Conservation (phyloP, 768 basidiomycete genomes). For the Psilocybe subaeruginosa region DNA sequence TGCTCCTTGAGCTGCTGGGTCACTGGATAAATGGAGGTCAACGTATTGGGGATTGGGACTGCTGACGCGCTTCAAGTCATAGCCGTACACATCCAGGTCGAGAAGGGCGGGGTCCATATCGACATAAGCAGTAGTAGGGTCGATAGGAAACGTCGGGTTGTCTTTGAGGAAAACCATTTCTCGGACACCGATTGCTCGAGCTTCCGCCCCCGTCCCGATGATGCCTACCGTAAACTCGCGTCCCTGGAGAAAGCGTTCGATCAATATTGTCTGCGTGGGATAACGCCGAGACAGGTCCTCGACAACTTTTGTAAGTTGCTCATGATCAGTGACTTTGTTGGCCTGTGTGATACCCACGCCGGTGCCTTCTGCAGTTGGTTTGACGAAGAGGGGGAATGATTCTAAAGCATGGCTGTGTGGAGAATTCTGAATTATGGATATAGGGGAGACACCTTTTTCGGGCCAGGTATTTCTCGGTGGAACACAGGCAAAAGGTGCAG, state of each 20-base stretch:
- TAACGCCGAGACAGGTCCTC: constrained; percentile 18
- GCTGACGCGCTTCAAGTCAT: constrained; percentile 11
- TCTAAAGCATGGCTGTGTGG: constrained; percentile 17
- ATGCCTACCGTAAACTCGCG: constrained; percentile 29
- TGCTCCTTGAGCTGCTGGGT: constrained; percentile 12
- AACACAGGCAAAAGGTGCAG: constrained; percentile 24
- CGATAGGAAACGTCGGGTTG: constrained; percentile 13
- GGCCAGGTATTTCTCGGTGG: constrained; percentile 19
- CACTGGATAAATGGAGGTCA: constrained; percentile 13
- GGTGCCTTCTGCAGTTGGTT: constrained; percentile 22
- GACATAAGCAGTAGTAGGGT: constrained; percentile 8
- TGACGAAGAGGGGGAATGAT: constrained; percentile 26
- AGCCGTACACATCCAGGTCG: constrained; percentile 22
- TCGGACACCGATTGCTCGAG: constrained; percentile 21
- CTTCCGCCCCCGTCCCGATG: constrained; percentile 24
- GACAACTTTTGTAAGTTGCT: constrained; percentile 15
- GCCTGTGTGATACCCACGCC: constrained; percentile 23
- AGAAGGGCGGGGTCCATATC: constrained; percentile 10
- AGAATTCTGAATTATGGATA: constrained; percentile 9
- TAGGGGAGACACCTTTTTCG: not conserved
- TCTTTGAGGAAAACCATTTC: constrained; percentile 21
- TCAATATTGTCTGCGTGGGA: constrained; percentile 23
- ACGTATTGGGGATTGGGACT: constrained; percentile 15
- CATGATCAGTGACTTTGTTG: constrained; percentile 20
- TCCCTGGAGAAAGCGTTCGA: constrained; percentile 27